These are phyloP conservation scores for Sporothrix globosa DNA, from an alignment of 2,329 filamentous ascomycete species.

Conservation along the genomic window DNA sequence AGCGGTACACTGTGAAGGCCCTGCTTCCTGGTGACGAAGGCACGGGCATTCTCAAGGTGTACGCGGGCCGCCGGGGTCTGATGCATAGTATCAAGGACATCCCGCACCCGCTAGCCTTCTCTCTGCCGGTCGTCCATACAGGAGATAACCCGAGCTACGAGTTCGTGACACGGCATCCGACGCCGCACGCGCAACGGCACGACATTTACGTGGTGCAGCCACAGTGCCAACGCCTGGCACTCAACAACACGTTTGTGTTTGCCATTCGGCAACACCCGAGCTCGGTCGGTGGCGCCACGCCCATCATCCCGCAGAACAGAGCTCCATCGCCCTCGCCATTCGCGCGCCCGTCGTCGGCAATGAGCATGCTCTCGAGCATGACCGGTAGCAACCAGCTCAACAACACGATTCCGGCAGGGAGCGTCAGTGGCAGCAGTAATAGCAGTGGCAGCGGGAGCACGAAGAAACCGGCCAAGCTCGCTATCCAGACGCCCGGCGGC, in stretches of 20 bases:
- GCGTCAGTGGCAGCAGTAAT: conserved; percentile 55
- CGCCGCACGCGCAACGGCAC: conserved; percentile 94
- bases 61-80: conserved; percentile 88
- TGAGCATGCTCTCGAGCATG: conserved; percentile 66
- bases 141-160: conserved; percentile 94
- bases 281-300: conserved; percentile 50
- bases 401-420: conserved; percentile 40
- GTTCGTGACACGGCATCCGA: conserved; percentile 90
- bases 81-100: conserved; percentile 99
- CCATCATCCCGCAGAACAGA: conserved; percentile 52
- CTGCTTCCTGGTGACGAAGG: conserved; percentile 90
- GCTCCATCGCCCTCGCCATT: conserved; percentile 64
- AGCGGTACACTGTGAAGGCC: conserved; percentile 92
- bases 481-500: conserved; percentile 89
- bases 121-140: conserved; percentile 85
- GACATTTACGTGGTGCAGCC: conserved; percentile 97
- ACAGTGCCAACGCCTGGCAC: conserved; percentile 81
- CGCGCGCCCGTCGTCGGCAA: conserved; percentile 61
- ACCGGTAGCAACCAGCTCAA: conserved; percentile 53
- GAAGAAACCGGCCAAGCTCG: conserved; percentile 90
- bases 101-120: conserved; percentile 85
- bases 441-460: conserved; percentile 52
- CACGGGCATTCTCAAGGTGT: conserved; percentile 83
- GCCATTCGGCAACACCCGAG: conserved; percentile 87
- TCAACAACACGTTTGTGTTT: conserved; percentile 98